Percentiles rank a stretch among this genome's conserved stretches.
Conservation (phyloP, 139 green algal genomes). For the Chlamydomonas sphaeroides region DNA sequence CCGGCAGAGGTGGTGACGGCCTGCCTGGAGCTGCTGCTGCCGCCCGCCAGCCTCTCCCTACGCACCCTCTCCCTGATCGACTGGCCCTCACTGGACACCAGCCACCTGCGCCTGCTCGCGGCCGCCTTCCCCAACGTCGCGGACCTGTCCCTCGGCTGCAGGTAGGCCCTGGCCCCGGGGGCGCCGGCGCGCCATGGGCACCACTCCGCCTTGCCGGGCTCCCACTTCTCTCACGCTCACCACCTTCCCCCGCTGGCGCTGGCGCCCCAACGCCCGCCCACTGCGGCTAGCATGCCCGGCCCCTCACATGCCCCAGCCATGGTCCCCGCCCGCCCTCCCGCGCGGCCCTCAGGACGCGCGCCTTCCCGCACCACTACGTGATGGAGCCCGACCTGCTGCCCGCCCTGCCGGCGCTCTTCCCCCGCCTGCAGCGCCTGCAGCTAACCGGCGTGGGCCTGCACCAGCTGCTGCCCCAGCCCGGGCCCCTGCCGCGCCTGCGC, state of each 20-base stretch:
- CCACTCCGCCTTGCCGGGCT: too few species aligned
- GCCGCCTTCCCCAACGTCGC: neutral
- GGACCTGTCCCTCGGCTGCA: neutral
- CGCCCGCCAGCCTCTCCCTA: neutral
- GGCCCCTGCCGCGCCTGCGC: too few species aligned
- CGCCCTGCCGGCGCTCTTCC: neutral
- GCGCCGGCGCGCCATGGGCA: too few species aligned
- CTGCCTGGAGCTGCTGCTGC: constrained; percentile 14
- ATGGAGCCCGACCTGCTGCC: neutral
- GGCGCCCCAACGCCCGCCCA: too few species aligned
- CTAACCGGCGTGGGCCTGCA: neutral
- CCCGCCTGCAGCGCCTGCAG: neutral
- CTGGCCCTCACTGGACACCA: neutral
- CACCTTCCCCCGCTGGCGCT: too few species aligned
- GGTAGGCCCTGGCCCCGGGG: too few species aligned
- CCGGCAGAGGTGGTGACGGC: neutral
- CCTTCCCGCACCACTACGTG: constrained; percentile 18
- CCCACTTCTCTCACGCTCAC: too few species aligned
- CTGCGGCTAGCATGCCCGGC: too few species aligned
- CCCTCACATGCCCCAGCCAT: too few species aligned
- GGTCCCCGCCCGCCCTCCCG: too few species aligned
- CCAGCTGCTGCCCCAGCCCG: too few species aligned
- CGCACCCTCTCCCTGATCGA: neutral
- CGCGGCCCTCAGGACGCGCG: neutral
- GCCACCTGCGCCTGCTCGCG: neutral